Evolutionary conservation across 2,329 filamentous ascomycete genomes (phyloP).

Genomic region (Bipolaris bicolor): DNA sequence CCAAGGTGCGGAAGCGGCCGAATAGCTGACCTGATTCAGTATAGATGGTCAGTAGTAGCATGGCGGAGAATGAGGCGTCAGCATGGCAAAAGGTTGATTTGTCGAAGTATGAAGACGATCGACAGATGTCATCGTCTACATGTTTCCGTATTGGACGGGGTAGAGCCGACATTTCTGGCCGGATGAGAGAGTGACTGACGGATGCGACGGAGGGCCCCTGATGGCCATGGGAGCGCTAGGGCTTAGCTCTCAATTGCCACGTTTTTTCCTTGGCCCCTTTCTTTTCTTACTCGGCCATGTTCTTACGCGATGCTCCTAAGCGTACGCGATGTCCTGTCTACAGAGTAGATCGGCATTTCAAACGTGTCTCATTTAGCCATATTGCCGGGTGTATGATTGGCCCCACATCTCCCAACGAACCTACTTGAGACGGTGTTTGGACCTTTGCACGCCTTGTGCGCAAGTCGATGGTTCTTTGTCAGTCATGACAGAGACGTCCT

Average conservation of each 20-base stretch:
- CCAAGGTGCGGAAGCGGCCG: constrained; percentile 4
- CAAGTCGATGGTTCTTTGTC: constrained; percentile 1
- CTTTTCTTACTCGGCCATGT: constrained; percentile 1
- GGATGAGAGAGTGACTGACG: constrained; percentile 9
- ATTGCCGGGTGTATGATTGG: constrained; percentile 11
- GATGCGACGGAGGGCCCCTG: neutral
- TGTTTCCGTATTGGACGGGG: neutral
- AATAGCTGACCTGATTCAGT: neutral
- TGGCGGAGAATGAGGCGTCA: constrained; percentile 7
- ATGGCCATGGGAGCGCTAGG: neutral
- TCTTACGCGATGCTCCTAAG: neutral
- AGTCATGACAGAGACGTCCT: neutral
- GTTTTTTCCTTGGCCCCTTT: constrained; percentile 4
- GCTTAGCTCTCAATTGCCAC: constrained; percentile 8
- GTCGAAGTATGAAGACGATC: neutral
- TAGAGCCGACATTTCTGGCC: constrained; percentile 3
- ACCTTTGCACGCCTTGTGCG: neutral
- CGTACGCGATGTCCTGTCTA: neutral
- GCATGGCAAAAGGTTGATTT: constrained; percentile 13
- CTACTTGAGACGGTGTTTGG: constrained; percentile 1
- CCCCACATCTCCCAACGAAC: constrained; percentile 6
- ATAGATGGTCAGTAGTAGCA: neutral
- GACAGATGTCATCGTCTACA: constrained; percentile 1
- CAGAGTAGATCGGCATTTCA: constrained; percentile 12
- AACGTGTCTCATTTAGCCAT: constrained; percentile 16